phyloP scores from a whole-genome alignment of 2,329 filamentous ascomycete species.

The Rasamsonia emersonii region DNA sequence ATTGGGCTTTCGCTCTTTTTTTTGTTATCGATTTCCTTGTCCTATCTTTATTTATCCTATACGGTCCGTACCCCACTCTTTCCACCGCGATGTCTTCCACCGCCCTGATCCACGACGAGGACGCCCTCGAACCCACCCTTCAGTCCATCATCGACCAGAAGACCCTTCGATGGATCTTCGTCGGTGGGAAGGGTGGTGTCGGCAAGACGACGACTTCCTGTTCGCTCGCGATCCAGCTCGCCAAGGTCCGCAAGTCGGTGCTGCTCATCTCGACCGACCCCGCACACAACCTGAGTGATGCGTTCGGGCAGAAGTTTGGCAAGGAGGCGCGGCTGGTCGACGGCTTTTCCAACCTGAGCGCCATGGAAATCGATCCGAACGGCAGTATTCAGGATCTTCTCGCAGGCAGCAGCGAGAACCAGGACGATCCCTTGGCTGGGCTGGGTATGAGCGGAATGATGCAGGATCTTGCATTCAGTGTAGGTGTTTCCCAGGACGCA shows the following conservation, averaged over 20 bases:
- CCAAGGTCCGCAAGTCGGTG: conserved; percentile 87
- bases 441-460: conserved; percentile 85
- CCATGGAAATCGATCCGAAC: conserved; percentile 99
- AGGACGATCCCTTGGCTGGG: conserved; percentile 60
- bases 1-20: too few species aligned
- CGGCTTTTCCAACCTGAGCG: conserved; percentile 86
- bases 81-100: conserved; percentile 30
- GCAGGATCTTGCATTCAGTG: conserved; percentile 94
- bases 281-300: conserved; percentile 94
- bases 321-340: conserved; percentile 92
- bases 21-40: too few species aligned
- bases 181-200: conserved; percentile 95
- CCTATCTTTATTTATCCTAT: too few species aligned
- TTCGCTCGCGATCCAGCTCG: conserved; percentile 94
- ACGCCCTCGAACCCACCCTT: conserved; percentile 81
- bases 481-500: conserved; percentile 29
- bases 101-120: conserved; percentile 46
- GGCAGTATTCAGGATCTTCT: conserved; percentile 94
- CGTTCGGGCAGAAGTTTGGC: conserved; percentile 98
- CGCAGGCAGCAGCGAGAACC: conserved; percentile 58
- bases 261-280: conserved; percentile 97
- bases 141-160: conserved; percentile 93
- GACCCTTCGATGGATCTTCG: conserved; percentile 96
- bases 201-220: conserved; percentile 99
- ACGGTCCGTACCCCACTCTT: too few species aligned